phyloP scores from a whole-genome alignment of 2,329 filamentous ascomycete genomes.

The Didymellaceae sp. region DNA sequence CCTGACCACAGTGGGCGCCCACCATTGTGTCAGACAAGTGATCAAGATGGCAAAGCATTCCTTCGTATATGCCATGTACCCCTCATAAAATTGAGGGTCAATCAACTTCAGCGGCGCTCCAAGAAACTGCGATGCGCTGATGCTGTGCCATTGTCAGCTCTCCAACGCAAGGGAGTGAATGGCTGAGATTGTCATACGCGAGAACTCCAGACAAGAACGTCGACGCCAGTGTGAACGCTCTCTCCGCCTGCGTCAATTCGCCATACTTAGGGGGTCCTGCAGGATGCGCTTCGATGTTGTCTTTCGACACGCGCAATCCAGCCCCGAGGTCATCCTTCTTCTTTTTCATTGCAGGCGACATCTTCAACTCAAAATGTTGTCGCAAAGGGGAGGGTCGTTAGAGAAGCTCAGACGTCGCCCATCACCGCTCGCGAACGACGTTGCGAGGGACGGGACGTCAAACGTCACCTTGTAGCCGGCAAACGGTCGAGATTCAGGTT shows the following conservation, averaged over 20 bases:
- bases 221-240: slow-evolving; percentile 58
- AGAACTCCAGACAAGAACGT: slow-evolving; percentile 59
- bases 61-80: slow-evolving; percentile 88
- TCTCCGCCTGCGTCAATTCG: slow-evolving; percentile 56
- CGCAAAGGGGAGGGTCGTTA: background rate
- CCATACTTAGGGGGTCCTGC: slow-evolving; percentile 55
- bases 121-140: slow-evolving; percentile 74
- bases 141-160: slow-evolving; percentile 42
- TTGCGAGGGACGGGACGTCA: slow-evolving; percentile 19
- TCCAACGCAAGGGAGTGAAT: background rate
- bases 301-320: slow-evolving; percentile 53
- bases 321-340: slow-evolving; percentile 50
- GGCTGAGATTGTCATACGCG: slow-evolving; percentile 43
- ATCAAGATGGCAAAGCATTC: slow-evolving; percentile 79
- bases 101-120: slow-evolving; percentile 78
- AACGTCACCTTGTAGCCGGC: slow-evolving; percentile 13
- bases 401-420: slow-evolving; percentile 8
- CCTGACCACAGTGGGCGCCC: slow-evolving; percentile 81
- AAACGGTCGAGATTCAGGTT: slow-evolving; percentile 32
- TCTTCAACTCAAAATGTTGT: slow-evolving; percentile 9
- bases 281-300: slow-evolving; percentile 51
- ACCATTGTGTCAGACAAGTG: slow-evolving; percentile 83
- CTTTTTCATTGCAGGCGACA: slow-evolving; percentile 38
- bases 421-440: slow-evolving; percentile 20
- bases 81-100: slow-evolving; percentile 79